A percentile compares a stretch with the other conserved stretches of the same genome.
phyloP scores from a whole-genome alignment of 2,329 filamentous ascomycete genomes.

The Pyrenophora seminiperda region DNA sequence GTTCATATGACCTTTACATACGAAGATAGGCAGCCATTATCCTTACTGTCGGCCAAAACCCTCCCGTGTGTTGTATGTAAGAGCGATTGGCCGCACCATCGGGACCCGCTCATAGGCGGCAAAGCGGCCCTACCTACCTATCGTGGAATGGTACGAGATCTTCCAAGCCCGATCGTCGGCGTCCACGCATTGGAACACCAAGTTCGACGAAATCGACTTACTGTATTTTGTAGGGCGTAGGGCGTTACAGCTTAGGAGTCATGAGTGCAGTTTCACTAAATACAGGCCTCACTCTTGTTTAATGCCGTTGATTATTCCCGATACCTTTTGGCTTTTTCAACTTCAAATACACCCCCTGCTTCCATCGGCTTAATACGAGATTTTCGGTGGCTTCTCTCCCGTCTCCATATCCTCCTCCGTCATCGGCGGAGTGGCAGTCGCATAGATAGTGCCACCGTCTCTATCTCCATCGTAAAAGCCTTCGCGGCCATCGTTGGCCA shows the following conservation, averaged over 20 bases:
- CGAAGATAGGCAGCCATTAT: neutral
- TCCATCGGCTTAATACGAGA: conserved; percentile 2
- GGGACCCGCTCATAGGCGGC: neutral
- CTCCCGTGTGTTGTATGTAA: conserved; percentile 4
- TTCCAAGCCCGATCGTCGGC: conserved; percentile 9
- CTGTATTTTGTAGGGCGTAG: too few species aligned
- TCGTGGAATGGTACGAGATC: neutral
- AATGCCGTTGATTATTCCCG: too few species aligned
- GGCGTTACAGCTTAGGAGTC: too few species aligned
- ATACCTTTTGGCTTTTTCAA: too few species aligned
- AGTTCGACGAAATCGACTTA: neutral
- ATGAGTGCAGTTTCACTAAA: too few species aligned
- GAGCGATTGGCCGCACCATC: neutral
- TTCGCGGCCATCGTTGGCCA: conserved; percentile 34
- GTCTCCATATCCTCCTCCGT: conserved; percentile 18
- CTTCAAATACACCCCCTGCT: neutral
- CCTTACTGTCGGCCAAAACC: conserved; percentile 2
- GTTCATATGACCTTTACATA: neutral
- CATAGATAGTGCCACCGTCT: conserved; percentile 16
- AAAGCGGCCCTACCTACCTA: conserved; percentile 2
- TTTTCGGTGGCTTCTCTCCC: conserved; percentile 17
- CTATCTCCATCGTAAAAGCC: conserved; percentile 41
- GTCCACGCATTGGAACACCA: conserved; percentile 5
- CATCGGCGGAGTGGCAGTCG: conserved; percentile 20
- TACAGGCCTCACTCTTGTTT: too few species aligned